Conservation (phyloP, 208 protist genomes). For the Crithidia expoeki region DNA sequence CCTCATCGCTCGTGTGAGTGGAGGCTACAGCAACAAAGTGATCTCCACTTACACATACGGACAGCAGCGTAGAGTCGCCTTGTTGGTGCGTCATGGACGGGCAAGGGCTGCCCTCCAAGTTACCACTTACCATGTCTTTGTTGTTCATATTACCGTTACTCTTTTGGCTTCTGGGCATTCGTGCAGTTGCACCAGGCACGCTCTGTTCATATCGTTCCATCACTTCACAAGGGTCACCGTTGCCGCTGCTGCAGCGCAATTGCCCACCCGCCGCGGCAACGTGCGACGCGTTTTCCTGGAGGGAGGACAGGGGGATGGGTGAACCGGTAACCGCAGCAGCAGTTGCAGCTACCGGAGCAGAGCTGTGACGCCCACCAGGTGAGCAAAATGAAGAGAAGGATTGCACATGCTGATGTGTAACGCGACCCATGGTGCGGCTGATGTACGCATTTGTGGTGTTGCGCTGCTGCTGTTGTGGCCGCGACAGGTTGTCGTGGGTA, state of each 20-base stretch:
- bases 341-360: neutral
- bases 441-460: neutral
- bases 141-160: neutral
- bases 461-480: constrained; percentile 10
- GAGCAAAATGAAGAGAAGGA: constrained; percentile 2
- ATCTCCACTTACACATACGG: neutral
- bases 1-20: neutral
- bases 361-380: neutral
- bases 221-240: neutral
- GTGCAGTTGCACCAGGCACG: too few relatives aligned
- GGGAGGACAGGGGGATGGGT: neutral
- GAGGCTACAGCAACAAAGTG: neutral
- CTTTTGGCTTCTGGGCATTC: neutral
- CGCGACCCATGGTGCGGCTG: constrained; percentile 7
- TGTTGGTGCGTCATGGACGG: neutral
- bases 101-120: neutral
- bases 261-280: neutral
- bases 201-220: neutral
- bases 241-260: constrained; percentile 1
- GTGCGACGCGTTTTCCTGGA: neutral
- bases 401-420: neutral
- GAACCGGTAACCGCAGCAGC: too few relatives aligned
- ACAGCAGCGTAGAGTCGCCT: constrained; percentile 10
- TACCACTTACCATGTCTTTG: too few relatives aligned
- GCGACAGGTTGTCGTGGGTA: neutral